These are phyloP conservation scores for Zea mays DNA, from an alignment of 176 grass and related monocot genomes.

Conservation along the genomic window DNA sequence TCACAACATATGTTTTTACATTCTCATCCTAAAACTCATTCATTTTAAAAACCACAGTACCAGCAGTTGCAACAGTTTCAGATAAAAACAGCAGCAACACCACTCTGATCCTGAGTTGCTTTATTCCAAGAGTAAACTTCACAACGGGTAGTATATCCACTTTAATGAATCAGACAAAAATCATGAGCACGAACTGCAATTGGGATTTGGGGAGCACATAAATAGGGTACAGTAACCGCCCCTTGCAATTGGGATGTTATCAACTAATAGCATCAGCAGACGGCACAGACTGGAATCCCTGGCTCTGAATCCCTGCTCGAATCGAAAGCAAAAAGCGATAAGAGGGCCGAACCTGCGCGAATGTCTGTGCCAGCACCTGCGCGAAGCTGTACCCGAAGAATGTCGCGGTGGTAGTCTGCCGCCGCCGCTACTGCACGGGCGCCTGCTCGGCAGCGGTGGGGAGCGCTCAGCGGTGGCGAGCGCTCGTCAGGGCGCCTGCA, in stretches of 20 bases:
- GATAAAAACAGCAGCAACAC: background rate
- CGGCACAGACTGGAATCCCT: too few species aligned
- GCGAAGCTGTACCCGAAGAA: background rate
- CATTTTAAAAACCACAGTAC: conserved; percentile 5
- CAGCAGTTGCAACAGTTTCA: background rate
- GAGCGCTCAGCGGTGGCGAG: too few species aligned
- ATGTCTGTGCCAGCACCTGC: background rate
- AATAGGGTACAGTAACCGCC: background rate
- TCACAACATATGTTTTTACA: background rate
- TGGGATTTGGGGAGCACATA: background rate
- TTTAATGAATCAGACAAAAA: background rate
- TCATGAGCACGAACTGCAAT: background rate
- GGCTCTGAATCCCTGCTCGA: background rate
- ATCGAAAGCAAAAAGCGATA: background rate
- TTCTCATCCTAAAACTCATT: background rate
- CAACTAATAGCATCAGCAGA: background rate
- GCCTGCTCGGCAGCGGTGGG: too few species aligned
- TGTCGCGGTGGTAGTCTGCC: background rate
- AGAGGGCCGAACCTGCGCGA: conserved; percentile 22
- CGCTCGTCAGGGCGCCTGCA: too few species aligned
- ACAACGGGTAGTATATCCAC: background rate
- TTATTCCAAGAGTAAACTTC: background rate
- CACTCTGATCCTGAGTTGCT: background rate
- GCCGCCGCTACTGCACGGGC: too few species aligned
- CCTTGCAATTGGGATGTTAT: too few species aligned